These are phyloP conservation scores for Cercospora sojina DNA, from an alignment of 2,329 filamentous ascomycete species.

Conservation along the genomic window DNA sequence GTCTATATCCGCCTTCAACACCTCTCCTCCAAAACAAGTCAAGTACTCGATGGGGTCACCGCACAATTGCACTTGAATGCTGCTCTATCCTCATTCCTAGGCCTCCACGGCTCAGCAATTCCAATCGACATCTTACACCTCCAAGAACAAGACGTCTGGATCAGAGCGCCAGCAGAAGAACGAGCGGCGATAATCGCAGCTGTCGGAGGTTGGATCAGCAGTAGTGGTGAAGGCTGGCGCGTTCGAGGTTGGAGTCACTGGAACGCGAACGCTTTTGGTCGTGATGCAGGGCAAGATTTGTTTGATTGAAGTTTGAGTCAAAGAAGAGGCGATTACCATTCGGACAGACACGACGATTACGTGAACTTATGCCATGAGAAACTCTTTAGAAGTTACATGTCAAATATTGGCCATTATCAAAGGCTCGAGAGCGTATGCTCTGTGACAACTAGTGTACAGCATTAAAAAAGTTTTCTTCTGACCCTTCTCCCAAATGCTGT, in stretches of 20 bases:
- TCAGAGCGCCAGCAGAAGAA: constrained; percentile 64
- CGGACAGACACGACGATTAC: neutral
- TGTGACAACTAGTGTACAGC: constrained; percentile 27
- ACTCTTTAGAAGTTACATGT: neutral
- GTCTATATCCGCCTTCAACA: constrained; percentile 46
- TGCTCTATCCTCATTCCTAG: constrained; percentile 68
- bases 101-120: constrained; percentile 65
- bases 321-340: neutral
- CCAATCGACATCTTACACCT: constrained; percentile 69
- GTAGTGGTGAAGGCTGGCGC: constrained; percentile 47
- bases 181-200: constrained; percentile 62
- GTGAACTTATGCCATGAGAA: constrained; percentile 3
- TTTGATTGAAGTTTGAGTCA: constrained; percentile 41
- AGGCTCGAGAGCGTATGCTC: constrained; percentile 12
- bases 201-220: constrained; percentile 63
- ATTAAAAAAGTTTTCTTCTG: constrained; percentile 12
- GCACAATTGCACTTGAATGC: constrained; percentile 62
- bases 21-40: constrained; percentile 17
- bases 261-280: constrained; percentile 60
- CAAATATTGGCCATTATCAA: neutral
- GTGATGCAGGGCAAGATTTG: constrained; percentile 46
- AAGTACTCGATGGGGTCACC: constrained; percentile 60
- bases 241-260: constrained; percentile 63
- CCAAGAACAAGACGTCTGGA: constrained; percentile 57
- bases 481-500: constrained; percentile 10